Evolutionary conservation across 225 moss, liverwort and hornwort genomes (phyloP).

Genomic region (Pseudoscleropodium purum): DNA sequence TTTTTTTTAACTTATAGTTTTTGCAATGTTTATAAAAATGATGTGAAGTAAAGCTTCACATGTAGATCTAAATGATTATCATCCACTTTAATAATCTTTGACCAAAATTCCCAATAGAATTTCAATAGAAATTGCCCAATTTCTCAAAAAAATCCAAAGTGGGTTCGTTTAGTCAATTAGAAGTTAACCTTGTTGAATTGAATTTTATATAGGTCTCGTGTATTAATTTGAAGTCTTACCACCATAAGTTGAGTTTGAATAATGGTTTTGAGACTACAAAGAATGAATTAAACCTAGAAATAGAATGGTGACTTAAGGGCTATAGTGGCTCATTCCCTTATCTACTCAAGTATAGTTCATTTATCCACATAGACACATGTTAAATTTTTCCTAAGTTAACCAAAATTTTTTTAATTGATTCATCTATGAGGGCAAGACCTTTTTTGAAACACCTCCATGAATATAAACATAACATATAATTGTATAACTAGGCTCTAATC

Average conservation of each 20-base stretch:
- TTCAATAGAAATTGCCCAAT: accelerated
- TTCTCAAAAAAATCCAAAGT: accelerated
- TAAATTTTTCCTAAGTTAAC: too few species aligned
- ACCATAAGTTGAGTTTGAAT: not conserved
- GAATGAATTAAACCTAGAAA: not conserved
- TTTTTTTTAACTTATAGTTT: not conserved
- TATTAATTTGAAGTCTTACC: not conserved
- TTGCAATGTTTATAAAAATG: not conserved
- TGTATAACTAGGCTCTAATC: too few species aligned
- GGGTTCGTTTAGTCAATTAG: not conserved
- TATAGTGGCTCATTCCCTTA: not conserved
- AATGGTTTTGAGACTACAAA: not conserved
- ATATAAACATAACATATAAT: not conserved
- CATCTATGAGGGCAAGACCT: not conserved
- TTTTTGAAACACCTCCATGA: not conserved
- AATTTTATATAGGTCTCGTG: not conserved
- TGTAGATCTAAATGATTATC: not conserved
- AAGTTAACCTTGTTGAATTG: accelerated
- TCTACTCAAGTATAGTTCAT: not conserved
- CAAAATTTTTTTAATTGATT: too few species aligned
- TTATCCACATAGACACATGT: too few species aligned
- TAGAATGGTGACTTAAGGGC: accelerated
- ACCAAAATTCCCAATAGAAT: too few species aligned
- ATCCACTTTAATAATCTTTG: not conserved
- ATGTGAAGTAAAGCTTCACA: not conserved